Evolutionary conservation across 1,139 yeast species (phyloP).

Genomic region (Zygosaccharomyces sapae): DNA sequence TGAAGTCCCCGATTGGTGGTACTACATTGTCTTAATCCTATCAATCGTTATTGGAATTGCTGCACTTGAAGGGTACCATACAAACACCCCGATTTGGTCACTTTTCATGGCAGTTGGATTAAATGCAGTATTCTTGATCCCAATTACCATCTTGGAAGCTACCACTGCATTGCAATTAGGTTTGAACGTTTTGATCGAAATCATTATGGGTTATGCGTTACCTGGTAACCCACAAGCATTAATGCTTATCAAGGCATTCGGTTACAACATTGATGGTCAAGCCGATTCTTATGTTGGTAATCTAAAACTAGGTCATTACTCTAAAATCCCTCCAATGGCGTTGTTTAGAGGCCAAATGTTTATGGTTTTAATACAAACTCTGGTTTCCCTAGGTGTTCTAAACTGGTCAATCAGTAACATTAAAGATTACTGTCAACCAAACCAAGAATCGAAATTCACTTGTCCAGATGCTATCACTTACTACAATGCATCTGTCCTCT

Average conservation of each 20-base stretch:
- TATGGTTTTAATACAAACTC: slow-evolving; percentile 42
- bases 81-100: slow-evolving; percentile 47
- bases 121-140: slow-evolving; percentile 53
- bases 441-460: slow-evolving; percentile 42
- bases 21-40: slow-evolving; percentile 43
- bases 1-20: slow-evolving; percentile 66
- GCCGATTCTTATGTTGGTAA: slow-evolving; percentile 55
- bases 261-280: slow-evolving; percentile 57
- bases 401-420: slow-evolving; percentile 50
- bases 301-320: slow-evolving; percentile 59
- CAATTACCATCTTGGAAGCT: slow-evolving; percentile 46
- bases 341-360: slow-evolving; percentile 56
- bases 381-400: slow-evolving; percentile 51
- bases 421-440: slow-evolving; percentile 45
- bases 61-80: slow-evolving; percentile 43
- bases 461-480: slow-evolving; percentile 46
- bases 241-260: slow-evolving; percentile 55
- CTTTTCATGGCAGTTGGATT: slow-evolving; percentile 54
- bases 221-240: slow-evolving; percentile 63
- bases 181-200: slow-evolving; percentile 55
- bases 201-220: slow-evolving; percentile 58
- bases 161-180: slow-evolving; percentile 53
- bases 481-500: slow-evolving; percentile 51
- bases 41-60: slow-evolving; percentile 50
- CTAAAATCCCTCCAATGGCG: slow-evolving; percentile 58